These are phyloP conservation scores for Rhodotorula paludigena DNA, from an alignment of 768 basidiomycete species.

Conservation along the genomic window DNA sequence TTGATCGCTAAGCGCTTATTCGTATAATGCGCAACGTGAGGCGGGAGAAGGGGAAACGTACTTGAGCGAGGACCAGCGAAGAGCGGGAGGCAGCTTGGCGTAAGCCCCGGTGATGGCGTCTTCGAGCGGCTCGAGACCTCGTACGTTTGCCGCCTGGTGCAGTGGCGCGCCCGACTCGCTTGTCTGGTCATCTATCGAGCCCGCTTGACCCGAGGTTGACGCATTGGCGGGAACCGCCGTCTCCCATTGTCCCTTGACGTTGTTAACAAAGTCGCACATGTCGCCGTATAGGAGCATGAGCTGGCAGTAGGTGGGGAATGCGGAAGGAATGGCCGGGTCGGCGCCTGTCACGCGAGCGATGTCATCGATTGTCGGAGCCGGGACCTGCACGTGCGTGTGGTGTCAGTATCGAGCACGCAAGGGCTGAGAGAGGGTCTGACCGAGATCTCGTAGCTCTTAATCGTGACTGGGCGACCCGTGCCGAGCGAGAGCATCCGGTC, in stretches of 20 bases:
- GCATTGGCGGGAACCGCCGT: neutral
- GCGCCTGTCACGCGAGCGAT: constrained; percentile 10
- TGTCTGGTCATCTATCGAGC: neutral
- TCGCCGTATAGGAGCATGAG: constrained; percentile 4
- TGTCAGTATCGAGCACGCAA: too few species aligned
- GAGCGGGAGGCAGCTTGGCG: constrained; percentile 34
- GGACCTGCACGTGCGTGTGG: neutral
- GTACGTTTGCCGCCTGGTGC: neutral
- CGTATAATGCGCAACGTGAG: rapidly evolving
- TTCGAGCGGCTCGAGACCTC: neutral
- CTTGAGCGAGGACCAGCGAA: constrained; percentile 42
- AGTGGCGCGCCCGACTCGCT: neutral
- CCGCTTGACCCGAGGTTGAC: neutral
- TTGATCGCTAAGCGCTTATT: too few species aligned
- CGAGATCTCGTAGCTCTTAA: constrained; percentile 40
- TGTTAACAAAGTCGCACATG: constrained; percentile 1
- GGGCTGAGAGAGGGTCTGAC: constrained; percentile 1
- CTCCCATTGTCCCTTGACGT: neutral
- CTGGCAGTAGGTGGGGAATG: neutral
- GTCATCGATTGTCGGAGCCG: constrained; percentile 33
- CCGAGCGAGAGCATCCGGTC: constrained; percentile 40
- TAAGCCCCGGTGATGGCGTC: constrained; percentile 34
- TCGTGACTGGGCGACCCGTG: constrained; percentile 37
- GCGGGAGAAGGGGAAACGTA: constrained; percentile 16
- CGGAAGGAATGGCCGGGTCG: neutral